These are phyloP conservation scores for Aspergillus melleus DNA, from an alignment of 2,329 filamentous ascomycete species.

Conservation along the genomic window DNA sequence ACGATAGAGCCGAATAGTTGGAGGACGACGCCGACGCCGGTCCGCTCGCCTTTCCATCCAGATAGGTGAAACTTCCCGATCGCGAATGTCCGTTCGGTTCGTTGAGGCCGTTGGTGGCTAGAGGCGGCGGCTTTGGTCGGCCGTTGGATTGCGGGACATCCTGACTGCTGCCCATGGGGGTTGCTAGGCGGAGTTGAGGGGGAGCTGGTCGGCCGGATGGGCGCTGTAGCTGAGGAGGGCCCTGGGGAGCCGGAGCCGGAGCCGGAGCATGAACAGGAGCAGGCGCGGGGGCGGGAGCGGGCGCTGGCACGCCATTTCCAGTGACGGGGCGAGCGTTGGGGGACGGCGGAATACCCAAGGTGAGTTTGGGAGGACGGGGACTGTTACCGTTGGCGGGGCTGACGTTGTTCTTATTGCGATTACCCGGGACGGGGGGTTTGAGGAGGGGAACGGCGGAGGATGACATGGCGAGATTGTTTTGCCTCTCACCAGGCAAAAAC, in stretches of 20 bases:
- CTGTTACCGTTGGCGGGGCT: constrained; percentile 49
- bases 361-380: constrained; percentile 71
- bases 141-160: constrained; percentile 66
- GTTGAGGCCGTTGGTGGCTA: constrained; percentile 70
- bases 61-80: constrained; percentile 77
- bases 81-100: constrained; percentile 79
- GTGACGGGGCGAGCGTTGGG: constrained; percentile 74
- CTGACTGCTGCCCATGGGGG: constrained; percentile 76
- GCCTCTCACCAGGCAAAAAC: constrained; percentile 42
- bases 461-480: constrained; percentile 61
- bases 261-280: constrained; percentile 26
- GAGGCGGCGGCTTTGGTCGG: constrained; percentile 57
- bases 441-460: constrained; percentile 73
- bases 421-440: constrained; percentile 76
- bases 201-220: constrained; percentile 59
- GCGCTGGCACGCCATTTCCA: constrained; percentile 45
- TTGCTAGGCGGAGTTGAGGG: constrained; percentile 81
- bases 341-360: constrained; percentile 85
- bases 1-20: constrained; percentile 78
- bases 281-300: constrained; percentile 25
- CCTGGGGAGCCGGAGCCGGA: constrained; percentile 23
- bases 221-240: constrained; percentile 35
- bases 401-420: constrained; percentile 47
- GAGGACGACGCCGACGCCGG: constrained; percentile 85
- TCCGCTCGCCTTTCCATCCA: constrained; percentile 74